Conservation (phyloP, 2,329 filamentous ascomycete genomes). For the Blumeriella jaapii region DNA sequence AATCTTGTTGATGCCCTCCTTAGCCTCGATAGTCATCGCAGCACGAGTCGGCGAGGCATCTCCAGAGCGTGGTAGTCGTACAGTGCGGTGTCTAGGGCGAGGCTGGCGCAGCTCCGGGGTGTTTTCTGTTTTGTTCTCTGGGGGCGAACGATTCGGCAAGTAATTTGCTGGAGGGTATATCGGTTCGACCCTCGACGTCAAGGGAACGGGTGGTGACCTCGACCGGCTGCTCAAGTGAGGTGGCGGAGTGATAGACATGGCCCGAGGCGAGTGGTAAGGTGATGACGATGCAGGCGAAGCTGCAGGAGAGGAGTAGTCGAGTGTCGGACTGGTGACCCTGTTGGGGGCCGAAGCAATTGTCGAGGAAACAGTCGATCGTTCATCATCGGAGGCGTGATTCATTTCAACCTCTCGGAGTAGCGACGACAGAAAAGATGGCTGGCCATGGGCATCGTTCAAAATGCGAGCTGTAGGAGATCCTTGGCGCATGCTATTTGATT, state of each 20-base stretch:
- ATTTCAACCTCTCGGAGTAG: conserved; percentile 79
- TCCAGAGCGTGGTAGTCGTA: conserved; percentile 25
- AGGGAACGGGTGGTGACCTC: conserved; percentile 53
- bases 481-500: conserved; percentile 16
- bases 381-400: conserved; percentile 46
- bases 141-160: conserved; percentile 47
- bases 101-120: conserved; percentile 22
- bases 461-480: conserved; percentile 15
- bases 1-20: conserved; percentile 79
- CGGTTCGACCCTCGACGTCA: conserved; percentile 63
- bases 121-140: conserved; percentile 20
- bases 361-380: conserved; percentile 26
- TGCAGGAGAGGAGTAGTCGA: conserved; percentile 49
- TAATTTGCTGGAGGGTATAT: conserved; percentile 66
- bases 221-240: conserved; percentile 49
- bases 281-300: conserved; percentile 53
- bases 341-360: conserved; percentile 15
- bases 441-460: conserved; percentile 32
- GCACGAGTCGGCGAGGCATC: conserved; percentile 59
- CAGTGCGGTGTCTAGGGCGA: conserved; percentile 22
- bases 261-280: conserved; percentile 55
- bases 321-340: conserved; percentile 26
- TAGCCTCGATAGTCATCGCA: conserved; percentile 66
- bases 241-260: conserved; percentile 57
- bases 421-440: conserved; percentile 75